These are phyloP conservation scores for Stylonectria norvegica DNA, from an alignment of 2,329 filamentous ascomycete genomes.

Conservation along the genomic window DNA sequence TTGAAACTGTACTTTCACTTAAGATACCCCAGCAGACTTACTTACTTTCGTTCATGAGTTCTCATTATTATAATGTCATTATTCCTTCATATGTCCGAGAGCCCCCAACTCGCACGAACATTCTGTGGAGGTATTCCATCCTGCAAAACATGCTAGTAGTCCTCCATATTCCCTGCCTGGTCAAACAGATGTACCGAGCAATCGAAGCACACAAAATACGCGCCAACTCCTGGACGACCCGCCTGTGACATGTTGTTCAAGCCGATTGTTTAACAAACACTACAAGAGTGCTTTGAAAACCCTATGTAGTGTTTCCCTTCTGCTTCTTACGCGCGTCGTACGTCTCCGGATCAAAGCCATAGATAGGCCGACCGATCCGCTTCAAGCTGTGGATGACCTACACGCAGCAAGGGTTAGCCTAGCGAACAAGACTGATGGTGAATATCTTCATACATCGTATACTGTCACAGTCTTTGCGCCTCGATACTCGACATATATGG, in stretches of 20 bases:
- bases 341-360: conserved; percentile 52
- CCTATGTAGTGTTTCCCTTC: background rate
- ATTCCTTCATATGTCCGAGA: conserved; percentile 14
- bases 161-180: too few relatives aligned
- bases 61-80: conserved; percentile 19
- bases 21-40: conserved; percentile 28
- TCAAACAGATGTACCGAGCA: too few relatives aligned
- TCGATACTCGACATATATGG: conserved; percentile 51
- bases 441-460: conserved; percentile 51
- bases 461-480: conserved; percentile 61
- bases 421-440: conserved; percentile 3
- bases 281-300: too few relatives aligned
- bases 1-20: conserved; percentile 21
- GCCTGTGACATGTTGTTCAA: too few relatives aligned
- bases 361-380: conserved; percentile 50
- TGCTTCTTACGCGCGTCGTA: conserved; percentile 16
- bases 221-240: too few relatives aligned
- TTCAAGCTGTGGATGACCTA: conserved; percentile 54
- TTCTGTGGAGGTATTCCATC: too few relatives aligned
- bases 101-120: too few relatives aligned
- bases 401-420: conserved; percentile 5
- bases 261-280: too few relatives aligned
- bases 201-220: too few relatives aligned
- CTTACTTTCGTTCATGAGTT: conserved; percentile 25
- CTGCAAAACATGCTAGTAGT: too few relatives aligned